Evolutionary conservation across 208 protist genomes (phyloP), one percentile per base, ranked within the genome.

Genomic region (Sergeia podlipaevii): DNA sequence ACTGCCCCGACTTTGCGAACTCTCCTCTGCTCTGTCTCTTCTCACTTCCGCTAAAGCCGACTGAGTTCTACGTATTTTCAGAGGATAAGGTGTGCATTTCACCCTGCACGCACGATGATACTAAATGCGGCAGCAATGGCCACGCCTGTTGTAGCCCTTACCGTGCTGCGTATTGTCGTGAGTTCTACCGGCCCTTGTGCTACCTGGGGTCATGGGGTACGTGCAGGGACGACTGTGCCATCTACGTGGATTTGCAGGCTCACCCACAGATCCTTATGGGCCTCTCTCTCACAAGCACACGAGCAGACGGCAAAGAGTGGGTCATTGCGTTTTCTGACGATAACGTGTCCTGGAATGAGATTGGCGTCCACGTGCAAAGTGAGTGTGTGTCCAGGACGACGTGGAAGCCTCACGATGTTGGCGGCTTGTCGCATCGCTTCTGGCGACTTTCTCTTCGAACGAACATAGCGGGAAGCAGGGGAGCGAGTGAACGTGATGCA

Each of bases 11-110:
- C 13, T 68, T 67, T 60, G 49, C 49, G 20, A 48, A 28, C 7
- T 52, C 53, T 42, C 33, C 30, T 21, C 26, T 77, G 51, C 60
- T 77, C 26, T 73, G 60, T 33, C 41, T 52, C 0, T 43, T 45
- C 4, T 70, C 72, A 3, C 59, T 63, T 28, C 72, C 72, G 27
- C 28, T 24, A 28, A 26, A 24, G n/a, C 66, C 72, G 0, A 62
- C 28, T 7, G 17, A 41, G 41, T 68, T 71, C 38, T 74, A 67
- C 23, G 51, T 71, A n/a, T 79, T 79, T 46, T 70, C 17, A 23
- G 66, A 63, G 34, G 52, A 53, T 33, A 28, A 4, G 23, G 65
- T 79, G 6, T 65, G 50, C 23, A 17, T 38, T 36, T 29, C 56
- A 4, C 59, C 46, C 15, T n/a, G n/a, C n/a, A n/a, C n/a, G n/a